These are phyloP conservation scores for Xylariaceae sp. DNA, from an alignment of 2,329 filamentous ascomycete species.

Conservation along the genomic window DNA sequence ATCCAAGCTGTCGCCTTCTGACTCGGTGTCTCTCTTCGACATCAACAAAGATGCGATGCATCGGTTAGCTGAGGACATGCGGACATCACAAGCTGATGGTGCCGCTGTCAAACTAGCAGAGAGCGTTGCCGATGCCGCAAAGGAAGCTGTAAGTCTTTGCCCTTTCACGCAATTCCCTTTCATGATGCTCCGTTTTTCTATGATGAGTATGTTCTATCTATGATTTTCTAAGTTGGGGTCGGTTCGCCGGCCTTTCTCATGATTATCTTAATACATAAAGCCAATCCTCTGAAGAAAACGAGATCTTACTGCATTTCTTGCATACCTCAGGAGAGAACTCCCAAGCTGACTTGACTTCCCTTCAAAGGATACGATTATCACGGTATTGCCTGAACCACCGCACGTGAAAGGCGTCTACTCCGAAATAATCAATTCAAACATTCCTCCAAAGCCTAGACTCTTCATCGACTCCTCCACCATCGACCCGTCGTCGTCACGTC, in stretches of 20 bases:
- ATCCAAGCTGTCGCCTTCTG: conserved; percentile 47
- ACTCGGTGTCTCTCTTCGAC: conserved; percentile 51
- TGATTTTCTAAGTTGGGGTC: conserved; percentile 75
- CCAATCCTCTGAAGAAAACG: conserved; percentile 64
- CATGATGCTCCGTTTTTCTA: conserved; percentile 22
- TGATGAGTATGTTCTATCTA: conserved; percentile 43
- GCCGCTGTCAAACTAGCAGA: conserved; percentile 43
- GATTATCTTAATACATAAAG: conserved; percentile 59
- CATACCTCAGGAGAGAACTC: not conserved
- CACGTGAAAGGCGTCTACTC: conserved; percentile 82
- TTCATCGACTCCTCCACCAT: conserved; percentile 98
- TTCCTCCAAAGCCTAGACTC: conserved; percentile 56
- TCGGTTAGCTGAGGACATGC: conserved; percentile 45
- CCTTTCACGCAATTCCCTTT: conserved; percentile 18
- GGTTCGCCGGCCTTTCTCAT: conserved; percentile 49
- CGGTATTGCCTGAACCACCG: conserved; percentile 80
- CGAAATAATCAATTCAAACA: conserved; percentile 59
- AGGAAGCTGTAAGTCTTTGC: conserved; percentile 43
- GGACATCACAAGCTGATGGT: conserved; percentile 38
- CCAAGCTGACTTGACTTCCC: conserved; percentile 22
- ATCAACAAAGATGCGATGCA: conserved; percentile 48
- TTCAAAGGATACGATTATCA: conserved; percentile 73
- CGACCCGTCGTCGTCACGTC: conserved; percentile 76
- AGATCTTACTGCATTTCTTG: conserved; percentile 8
- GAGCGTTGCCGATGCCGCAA: conserved; percentile 45